Conservation (phyloP, 2,329 filamentous ascomycete genomes). For the Clarireedia sp. region DNA sequence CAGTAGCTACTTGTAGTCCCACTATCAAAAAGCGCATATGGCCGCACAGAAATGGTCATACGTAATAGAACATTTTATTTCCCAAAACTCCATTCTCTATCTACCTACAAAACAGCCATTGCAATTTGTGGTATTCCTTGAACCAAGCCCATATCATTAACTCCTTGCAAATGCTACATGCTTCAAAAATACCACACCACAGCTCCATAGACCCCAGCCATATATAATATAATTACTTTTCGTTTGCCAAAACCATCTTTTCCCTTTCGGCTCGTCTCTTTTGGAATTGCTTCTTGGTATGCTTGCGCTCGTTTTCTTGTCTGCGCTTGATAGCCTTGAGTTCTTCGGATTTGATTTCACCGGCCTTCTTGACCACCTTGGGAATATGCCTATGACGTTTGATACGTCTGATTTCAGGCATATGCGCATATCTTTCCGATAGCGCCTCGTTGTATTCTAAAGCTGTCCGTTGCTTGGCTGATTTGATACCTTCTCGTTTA, state of each 20-base stretch:
- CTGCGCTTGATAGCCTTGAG: slow-evolving; percentile 78
- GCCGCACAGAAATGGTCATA: no score
- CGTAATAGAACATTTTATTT: no score
- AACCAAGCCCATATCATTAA: slow-evolving; percentile 4
- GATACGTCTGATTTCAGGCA: slow-evolving; percentile 92
- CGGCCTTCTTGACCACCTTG: slow-evolving; percentile 90
- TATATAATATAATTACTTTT: slow-evolving; percentile 19
- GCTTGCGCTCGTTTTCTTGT: slow-evolving; percentile 90
- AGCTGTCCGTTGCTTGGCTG: slow-evolving; percentile 73
- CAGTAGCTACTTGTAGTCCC: no score
- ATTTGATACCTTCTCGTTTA: slow-evolving; percentile 75
- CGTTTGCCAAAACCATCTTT: slow-evolving; percentile 72
- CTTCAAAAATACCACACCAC: not conserved
- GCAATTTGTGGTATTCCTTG: slow-evolving; percentile 5
- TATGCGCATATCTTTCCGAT: slow-evolving; percentile 77
- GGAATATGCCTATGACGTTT: slow-evolving; percentile 85
- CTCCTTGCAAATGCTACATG: slow-evolving; percentile 13
- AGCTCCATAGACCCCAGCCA: not conserved
- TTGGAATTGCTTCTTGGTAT: slow-evolving; percentile 75
- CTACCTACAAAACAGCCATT: not conserved
- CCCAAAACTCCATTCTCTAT: no score
- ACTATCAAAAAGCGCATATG: no score
- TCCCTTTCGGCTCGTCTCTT: slow-evolving; percentile 73
- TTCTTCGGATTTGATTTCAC: slow-evolving; percentile 89
- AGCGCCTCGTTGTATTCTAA: slow-evolving; percentile 88